Evolutionary conservation across 1,284 basidiomycete genomes (phyloP).

Genomic region (Microbotryum lychnidis-dioicae): DNA sequence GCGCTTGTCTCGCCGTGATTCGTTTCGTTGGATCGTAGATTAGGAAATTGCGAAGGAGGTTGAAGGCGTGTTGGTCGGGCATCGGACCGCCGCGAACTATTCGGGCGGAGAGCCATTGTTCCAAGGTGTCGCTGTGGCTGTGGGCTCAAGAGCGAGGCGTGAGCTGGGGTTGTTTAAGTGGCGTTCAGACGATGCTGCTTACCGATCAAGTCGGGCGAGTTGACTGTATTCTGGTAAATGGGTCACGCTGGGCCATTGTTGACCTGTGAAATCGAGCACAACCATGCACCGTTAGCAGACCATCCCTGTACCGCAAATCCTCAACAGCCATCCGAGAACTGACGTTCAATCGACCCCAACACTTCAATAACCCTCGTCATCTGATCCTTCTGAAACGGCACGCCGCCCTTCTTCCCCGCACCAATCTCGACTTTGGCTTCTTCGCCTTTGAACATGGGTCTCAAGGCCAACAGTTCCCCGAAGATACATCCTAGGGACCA

Average conservation of each 20-base stretch:
- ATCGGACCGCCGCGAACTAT: constrained; percentile 13
- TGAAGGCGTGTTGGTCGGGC: constrained; percentile 49
- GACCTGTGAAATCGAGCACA: constrained; percentile 49
- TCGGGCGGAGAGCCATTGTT: constrained; percentile 63
- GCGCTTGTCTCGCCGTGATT: constrained; percentile 69
- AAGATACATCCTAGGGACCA: constrained; percentile 98
- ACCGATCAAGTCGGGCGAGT: constrained; percentile 70
- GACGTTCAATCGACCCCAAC: constrained; percentile 77
- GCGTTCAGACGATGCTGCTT: constrained; percentile 19
- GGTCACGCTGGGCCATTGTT: constrained; percentile 78
- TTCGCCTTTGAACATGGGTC: constrained; percentile 98
- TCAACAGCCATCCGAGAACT: constrained; percentile 28
- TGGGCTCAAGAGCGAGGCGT: constrained; percentile 1
- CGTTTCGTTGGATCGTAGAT: constrained; percentile 83
- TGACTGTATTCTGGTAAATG: constrained; percentile 81
- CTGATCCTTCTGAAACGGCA: constrained; percentile 92
- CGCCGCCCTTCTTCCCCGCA: constrained; percentile 49
- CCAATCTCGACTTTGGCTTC: constrained; percentile 89
- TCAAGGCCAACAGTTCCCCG: constrained; percentile 82
- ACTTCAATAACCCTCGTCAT: constrained; percentile 91
- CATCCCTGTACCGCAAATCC: neutral
- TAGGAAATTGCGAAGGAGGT: constrained; percentile 74
- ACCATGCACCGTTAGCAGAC: neutral
- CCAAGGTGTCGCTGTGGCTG: constrained; percentile 60
- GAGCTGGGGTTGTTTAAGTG: neutral